phyloP scores from a whole-genome alignment of 306 rosid species.

The Gynostemma pentaphyllum region DNA sequence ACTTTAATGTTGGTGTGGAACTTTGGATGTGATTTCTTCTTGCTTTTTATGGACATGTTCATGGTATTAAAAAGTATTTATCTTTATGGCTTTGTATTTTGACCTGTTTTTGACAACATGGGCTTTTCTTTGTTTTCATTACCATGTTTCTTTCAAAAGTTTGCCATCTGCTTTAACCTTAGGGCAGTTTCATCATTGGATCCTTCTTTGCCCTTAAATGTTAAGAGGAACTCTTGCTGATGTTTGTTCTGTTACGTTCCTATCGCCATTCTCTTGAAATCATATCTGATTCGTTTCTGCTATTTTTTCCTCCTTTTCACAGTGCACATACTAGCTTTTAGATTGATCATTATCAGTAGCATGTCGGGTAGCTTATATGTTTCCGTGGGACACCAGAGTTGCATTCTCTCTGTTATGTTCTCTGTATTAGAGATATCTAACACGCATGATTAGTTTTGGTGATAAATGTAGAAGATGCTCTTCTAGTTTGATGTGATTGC shows the following conservation, averaged over 20 bases:
- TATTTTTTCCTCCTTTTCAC: conserved; percentile 3
- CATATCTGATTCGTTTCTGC: background rate
- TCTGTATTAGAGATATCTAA: conserved; percentile 72
- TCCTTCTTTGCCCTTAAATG: conserved; percentile 82
- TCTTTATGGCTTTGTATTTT: too few species aligned
- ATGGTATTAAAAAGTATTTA: too few species aligned
- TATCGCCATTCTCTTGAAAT: background rate
- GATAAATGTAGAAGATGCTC: too few species aligned
- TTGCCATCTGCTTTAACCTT: conserved; percentile 83
- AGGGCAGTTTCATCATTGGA: conserved; percentile 76
- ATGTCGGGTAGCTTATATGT: conserved; percentile 86
- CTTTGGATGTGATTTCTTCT: too few species aligned
- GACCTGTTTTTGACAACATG: conserved; percentile 64
- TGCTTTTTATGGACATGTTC: too few species aligned
- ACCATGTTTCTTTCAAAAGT: conserved; percentile 86
- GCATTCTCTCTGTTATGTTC: conserved; percentile 76
- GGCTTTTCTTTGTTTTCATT: conserved; percentile 80
- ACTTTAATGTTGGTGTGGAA: too few species aligned
- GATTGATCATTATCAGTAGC: conserved; percentile 62
- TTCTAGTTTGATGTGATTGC: too few species aligned
- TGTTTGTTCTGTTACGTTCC: background rate
- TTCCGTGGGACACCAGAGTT: conserved; percentile 88
- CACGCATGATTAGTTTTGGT: too few species aligned
- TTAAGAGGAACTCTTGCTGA: conserved; percentile 50
- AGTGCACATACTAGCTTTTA: conserved; percentile 81